These are phyloP conservation scores for Fomitopsis schrenkii DNA, from an alignment of 1,284 basidiomycete species.

Conservation along the genomic window DNA sequence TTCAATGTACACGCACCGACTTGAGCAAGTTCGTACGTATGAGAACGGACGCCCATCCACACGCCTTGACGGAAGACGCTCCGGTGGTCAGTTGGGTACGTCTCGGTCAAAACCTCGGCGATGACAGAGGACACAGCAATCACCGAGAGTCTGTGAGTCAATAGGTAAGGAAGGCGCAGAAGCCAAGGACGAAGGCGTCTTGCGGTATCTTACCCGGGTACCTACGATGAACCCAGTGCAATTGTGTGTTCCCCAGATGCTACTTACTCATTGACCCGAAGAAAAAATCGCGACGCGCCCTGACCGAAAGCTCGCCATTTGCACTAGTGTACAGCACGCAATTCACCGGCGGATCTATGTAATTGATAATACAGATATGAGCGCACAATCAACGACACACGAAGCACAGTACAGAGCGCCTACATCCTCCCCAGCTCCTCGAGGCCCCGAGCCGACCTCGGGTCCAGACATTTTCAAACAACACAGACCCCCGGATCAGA, in stretches of 20 bases:
- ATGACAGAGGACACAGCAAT: neutral
- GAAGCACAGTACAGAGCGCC: neutral
- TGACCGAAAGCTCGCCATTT: neutral
- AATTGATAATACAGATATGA: neutral
- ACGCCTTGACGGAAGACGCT: too few relatives aligned
- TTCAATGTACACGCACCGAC: neutral
- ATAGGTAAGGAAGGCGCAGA: neutral
- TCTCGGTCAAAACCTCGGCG: neutral
- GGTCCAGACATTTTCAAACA: neutral
- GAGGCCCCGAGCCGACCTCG: neutral
- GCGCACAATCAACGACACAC: neutral
- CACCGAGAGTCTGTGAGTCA: neutral
- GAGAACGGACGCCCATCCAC: too few relatives aligned
- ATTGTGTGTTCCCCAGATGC: too few relatives aligned
- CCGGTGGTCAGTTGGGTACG: neutral
- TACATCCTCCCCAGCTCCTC: neutral
- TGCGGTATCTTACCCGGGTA: neutral
- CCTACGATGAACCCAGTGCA: too few relatives aligned
- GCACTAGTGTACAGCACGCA: neutral
- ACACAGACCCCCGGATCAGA: slow-evolving; percentile 11
- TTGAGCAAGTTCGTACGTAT: neutral
- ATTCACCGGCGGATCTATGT: neutral
- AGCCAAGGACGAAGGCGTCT: neutral
- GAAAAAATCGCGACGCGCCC: neutral
- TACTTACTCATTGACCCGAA: too few relatives aligned